phyloP scores from a whole-genome alignment of 2,329 filamentous ascomycete genomes.

The Sarocladium kiliense region DNA sequence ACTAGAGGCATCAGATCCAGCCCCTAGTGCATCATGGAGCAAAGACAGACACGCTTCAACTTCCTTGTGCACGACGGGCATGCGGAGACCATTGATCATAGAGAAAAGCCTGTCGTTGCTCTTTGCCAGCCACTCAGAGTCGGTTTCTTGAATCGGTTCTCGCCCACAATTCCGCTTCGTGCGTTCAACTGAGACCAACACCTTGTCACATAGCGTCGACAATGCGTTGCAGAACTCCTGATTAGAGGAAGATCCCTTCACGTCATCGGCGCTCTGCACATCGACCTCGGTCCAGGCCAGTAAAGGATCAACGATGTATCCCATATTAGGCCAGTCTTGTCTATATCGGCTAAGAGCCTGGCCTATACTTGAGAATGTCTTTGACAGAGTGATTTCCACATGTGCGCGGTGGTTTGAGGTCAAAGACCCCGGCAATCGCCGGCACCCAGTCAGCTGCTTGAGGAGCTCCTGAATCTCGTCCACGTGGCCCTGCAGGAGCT shows the following conservation, averaged over 20 bases:
- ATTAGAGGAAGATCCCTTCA: conserved; percentile 17
- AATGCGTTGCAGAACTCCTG: conserved; percentile 51
- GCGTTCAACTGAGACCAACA: conserved; percentile 76
- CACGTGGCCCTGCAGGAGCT: not conserved
- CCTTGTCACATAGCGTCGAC: conserved; percentile 63
- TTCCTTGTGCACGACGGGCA: conserved; percentile 45
- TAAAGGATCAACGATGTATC: conserved; percentile 63
- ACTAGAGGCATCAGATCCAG: conserved; percentile 24
- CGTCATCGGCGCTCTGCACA: conserved; percentile 8
- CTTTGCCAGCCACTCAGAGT: conserved; percentile 28
- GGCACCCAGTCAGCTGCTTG: not conserved
- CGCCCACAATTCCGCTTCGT: conserved; percentile 50
- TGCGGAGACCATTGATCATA: conserved; percentile 55
- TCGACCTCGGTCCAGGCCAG: conserved; percentile 53
- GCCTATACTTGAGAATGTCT: not conserved
- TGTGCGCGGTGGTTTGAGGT: not conserved
- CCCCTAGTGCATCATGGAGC: conserved; percentile 20
- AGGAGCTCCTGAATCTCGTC: not conserved
- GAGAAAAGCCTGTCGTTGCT: conserved; percentile 46
- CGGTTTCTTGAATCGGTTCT: conserved; percentile 30
- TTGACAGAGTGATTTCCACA: not conserved
- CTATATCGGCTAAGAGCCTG: not conserved
- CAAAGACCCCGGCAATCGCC: not conserved
- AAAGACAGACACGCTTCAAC: conserved; percentile 29
- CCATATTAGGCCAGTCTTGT: conserved; percentile 47